Evolutionary conservation across 1,284 basidiomycete genomes (phyloP).

Genomic region (Cystobasidiaceae sp.): DNA sequence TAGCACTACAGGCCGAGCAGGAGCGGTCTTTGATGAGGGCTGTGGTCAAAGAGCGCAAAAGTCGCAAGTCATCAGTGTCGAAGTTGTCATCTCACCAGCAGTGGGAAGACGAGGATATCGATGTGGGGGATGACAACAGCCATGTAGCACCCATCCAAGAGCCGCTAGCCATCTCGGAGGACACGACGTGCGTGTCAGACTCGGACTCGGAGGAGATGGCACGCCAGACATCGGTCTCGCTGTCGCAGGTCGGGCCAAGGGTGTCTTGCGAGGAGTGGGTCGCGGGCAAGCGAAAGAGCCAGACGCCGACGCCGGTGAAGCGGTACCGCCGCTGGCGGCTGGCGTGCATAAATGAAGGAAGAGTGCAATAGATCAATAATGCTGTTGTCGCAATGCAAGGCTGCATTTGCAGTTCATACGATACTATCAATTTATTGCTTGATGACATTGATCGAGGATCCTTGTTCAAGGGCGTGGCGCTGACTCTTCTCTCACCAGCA

Average conservation of each 20-base stretch:
- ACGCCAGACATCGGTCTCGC: not conserved
- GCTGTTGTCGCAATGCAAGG: too few species aligned
- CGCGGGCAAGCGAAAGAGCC: not conserved
- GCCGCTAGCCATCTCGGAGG: not conserved
- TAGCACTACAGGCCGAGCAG: not conserved
- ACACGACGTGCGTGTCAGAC: not conserved
- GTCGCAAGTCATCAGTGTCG: not conserved
- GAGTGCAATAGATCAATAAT: not conserved
- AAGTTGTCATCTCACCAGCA: not conserved
- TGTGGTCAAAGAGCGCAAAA: not conserved
- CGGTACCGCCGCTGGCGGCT: constrained; percentile 11
- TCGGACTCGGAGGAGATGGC: not conserved
- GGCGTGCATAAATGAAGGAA: not conserved
- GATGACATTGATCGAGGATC: too few species aligned
- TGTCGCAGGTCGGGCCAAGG: not conserved
- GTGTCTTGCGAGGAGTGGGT: constrained; percentile 25
- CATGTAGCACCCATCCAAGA: not conserved
- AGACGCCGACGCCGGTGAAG: constrained; percentile 23
- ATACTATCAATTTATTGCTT: not conserved
- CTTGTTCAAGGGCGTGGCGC: too few species aligned
- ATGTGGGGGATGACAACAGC: not conserved
- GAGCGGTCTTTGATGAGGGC: not conserved
- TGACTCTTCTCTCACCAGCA: too few species aligned
- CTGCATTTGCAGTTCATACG: too few species aligned
- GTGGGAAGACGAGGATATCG: not conserved